Conservation (phyloP, 306 rosid genomes). For the Corylus heterophylla region DNA sequence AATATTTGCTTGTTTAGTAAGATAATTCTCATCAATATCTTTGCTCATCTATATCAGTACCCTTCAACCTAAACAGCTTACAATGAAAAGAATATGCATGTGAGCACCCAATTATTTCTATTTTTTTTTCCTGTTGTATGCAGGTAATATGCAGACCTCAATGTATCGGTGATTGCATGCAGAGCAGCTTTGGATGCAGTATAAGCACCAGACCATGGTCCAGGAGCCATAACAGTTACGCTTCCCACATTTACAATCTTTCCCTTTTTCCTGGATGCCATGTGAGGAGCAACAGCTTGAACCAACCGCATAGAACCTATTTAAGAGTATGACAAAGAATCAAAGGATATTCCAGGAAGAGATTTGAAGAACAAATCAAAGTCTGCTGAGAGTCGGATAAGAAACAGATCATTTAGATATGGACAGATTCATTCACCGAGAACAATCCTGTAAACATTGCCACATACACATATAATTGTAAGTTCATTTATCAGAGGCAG, state of each 20-base stretch:
- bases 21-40: background rate
- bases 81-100: background rate
- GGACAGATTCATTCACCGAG: background rate
- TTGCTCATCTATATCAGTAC: background rate
- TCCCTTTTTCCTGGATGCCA: slow-evolving; percentile 69
- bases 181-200: slow-evolving; percentile 83
- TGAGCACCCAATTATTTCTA: background rate
- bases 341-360: background rate
- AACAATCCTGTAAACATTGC: background rate
- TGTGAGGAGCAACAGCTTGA: slow-evolving; percentile 88
- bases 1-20: background rate
- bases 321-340: background rate
- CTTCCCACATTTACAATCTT: slow-evolving; percentile 86
- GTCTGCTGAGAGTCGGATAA: background rate
- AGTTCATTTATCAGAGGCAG: background rate
- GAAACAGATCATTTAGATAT: background rate
- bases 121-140: background rate
- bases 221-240: slow-evolving; percentile 62
- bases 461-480: background rate
- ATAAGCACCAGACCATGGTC: slow-evolving; percentile 81
- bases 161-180: slow-evolving; percentile 70
- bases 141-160: slow-evolving; percentile 53
- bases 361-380: background rate
- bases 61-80: background rate
- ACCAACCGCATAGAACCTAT: slow-evolving; percentile 83